Evolutionary conservation across 1,139 yeast genomes (phyloP), one percentile per base, ranked within the genome.

Genomic region (Saccharomyces hybrid): DNA sequence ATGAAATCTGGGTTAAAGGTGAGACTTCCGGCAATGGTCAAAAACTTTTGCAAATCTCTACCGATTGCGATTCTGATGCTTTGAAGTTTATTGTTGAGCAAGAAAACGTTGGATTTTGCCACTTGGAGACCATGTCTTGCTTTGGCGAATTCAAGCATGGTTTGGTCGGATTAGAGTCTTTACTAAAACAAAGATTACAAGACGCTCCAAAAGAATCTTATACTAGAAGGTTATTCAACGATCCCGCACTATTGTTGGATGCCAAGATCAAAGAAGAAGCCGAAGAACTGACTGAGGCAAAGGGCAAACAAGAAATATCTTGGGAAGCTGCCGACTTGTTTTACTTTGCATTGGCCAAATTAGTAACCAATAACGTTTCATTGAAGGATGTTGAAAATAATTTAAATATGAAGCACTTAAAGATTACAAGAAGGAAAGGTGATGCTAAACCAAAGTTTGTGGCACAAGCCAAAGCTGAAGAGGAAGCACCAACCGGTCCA

Each of bases 311-410:
- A 2, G 98, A 93, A 59, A 80, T 90, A 53, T 86, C 98, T 0
- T 93, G 97, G 97, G 99, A 93, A 73, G 93, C 96, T 55, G 99
- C 99, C 6, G 99, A 95, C 70, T 78, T 93, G 68, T 73, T 95
- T 56, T 93, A 95, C 73, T 95, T 95, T 72, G 91, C 95, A 9
- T 72, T 91, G 78, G 79, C 89, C n/a, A 88, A 89, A 79, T 82
- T 95, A 61, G 85, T 86, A 48, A 84, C 88, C 70, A 76, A 83
- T 64, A 96, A 91, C 41, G 97, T 91, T 44, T 74, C 85, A 29
- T 75, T 91, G 67, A 75, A 80, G 12, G 97, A 91, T 64, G 83
- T 93, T 48, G 97, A 90, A 73, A 80, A 78, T 64, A 90, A 91
- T 71, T 78, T 93, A 67, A 95, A 90, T 65, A 74, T 85, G 67